phyloP scores from a whole-genome alignment of 2,329 filamentous ascomycete genomes.

The Fusarium sp. region DNA sequence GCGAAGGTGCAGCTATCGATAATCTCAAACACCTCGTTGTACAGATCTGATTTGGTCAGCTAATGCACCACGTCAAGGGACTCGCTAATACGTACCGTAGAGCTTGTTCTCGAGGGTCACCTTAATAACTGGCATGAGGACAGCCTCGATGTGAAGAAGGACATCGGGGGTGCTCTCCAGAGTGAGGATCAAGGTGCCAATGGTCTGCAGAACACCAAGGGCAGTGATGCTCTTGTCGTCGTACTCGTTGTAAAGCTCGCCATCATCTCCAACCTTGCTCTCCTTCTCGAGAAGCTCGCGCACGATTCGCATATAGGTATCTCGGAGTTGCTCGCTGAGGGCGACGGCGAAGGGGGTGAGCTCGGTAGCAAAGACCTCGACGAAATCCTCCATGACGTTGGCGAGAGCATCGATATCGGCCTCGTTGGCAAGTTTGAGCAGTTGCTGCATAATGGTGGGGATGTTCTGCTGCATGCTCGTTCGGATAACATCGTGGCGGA shows the following conservation, averaged over 20 bases:
- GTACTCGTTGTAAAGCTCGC: conserved; percentile 88
- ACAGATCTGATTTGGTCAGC: conserved; percentile 73
- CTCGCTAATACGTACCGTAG: conserved; percentile 71
- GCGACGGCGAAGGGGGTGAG: conserved; percentile 97
- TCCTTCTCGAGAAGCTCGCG: conserved; percentile 92
- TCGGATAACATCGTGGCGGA: conserved; percentile 93
- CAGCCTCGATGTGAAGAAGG: conserved; percentile 90
- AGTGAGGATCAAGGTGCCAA: conserved; percentile 95
- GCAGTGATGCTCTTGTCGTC: conserved; percentile 99
- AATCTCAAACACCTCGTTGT: conserved; percentile 99
- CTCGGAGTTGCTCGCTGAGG: conserved; percentile 92
- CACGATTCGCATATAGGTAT: conserved; percentile 95
- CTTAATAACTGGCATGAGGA: conserved; percentile 96
- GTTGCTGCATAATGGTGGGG: conserved; percentile 98
- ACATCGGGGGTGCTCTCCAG: conserved; percentile 98
- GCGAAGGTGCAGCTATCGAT: conserved; percentile 99
- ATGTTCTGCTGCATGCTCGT: conserved; percentile 98
- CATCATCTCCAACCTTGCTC: conserved; percentile 78
- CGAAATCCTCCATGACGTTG: conserved; percentile 99
- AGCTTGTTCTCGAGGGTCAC: conserved; percentile 98
- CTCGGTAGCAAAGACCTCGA: conserved; percentile 97
- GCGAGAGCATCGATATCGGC: conserved; percentile 97
- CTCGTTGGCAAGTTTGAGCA: conserved; percentile 96
- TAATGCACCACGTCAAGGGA: not conserved
- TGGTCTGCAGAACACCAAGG: conserved; percentile 94